Conservation (phyloP, 495 filamentous ascomycete species). For the Penicillium steckii region DNA sequence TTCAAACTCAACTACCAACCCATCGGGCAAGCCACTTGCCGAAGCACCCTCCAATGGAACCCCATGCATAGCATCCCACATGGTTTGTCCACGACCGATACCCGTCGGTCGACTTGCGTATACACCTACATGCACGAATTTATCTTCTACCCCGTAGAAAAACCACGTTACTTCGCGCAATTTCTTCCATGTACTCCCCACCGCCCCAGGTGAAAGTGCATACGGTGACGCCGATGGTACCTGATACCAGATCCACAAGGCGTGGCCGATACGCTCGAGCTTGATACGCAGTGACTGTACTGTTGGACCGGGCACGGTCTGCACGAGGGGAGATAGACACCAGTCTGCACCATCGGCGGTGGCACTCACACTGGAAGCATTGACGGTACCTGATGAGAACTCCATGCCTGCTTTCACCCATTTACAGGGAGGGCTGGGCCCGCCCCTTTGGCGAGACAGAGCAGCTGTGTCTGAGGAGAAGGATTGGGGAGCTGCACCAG, state of each 20-base stretch:
- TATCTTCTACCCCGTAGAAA: constrained; percentile 60
- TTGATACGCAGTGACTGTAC: constrained; percentile 53
- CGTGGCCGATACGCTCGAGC: constrained; percentile 55
- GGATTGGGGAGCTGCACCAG: constrained; percentile 62
- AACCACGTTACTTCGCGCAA: constrained; percentile 60
- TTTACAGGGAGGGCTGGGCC: constrained; percentile 41
- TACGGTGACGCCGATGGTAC: constrained; percentile 37
- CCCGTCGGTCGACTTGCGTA: constrained; percentile 55
- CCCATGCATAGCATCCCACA: constrained; percentile 49
- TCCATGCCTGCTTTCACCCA: constrained; percentile 62
- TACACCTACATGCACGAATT: constrained; percentile 55
- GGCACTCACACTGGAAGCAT: constrained; percentile 55
- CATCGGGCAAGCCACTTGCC: constrained; percentile 30
- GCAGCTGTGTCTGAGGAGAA: constrained; percentile 21
- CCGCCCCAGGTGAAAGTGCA: constrained; percentile 35
- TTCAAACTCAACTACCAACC: constrained; percentile 56
- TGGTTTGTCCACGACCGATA: constrained; percentile 29
- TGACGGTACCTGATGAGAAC: constrained; percentile 50
- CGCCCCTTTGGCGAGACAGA: constrained; percentile 11
- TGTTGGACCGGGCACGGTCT: constrained; percentile 16
- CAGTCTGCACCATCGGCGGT: constrained; percentile 58
- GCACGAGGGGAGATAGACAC: constrained; percentile 48
- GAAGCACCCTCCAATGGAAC: constrained; percentile 22
- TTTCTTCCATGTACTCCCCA: constrained; percentile 54
- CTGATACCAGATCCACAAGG: constrained; percentile 60